Evolutionary conservation across 78 protist genomes (phyloP).

Genomic region (Dictyostelium purpureum): DNA sequence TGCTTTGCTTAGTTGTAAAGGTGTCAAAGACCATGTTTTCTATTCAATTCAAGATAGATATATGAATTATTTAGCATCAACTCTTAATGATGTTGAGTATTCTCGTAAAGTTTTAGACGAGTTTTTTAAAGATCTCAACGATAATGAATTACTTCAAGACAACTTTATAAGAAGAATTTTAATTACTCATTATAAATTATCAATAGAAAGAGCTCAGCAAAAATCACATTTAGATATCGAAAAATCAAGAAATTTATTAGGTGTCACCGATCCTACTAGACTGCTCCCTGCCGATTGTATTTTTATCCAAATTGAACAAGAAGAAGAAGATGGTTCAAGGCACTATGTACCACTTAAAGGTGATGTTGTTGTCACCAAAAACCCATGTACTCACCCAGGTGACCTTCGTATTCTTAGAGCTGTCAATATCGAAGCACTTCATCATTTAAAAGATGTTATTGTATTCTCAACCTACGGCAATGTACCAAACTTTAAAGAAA

Average conservation of each 20-base stretch:
- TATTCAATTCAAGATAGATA: not conserved
- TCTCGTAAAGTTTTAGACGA: not conserved
- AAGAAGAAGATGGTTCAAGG: not conserved
- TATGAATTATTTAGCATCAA: not conserved
- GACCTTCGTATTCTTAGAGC: slow-evolving; percentile 60
- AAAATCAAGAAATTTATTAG: slow-evolving; percentile 17
- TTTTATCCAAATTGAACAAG: slow-evolving; percentile 6
- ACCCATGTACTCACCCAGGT: slow-evolving; percentile 86
- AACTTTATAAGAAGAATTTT: not conserved
- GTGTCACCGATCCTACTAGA: slow-evolving; percentile 56
- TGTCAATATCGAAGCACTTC: not conserved
- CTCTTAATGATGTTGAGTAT: not conserved
- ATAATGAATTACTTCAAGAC: slow-evolving; percentile 9
- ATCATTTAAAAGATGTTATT: slow-evolving; percentile 25
- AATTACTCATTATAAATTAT: not conserved
- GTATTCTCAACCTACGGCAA: slow-evolving; percentile 59
- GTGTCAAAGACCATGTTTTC: slow-evolving; percentile 32
- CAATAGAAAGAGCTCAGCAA: not conserved
- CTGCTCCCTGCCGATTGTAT: slow-evolving; percentile 19
- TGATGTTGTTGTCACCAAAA: slow-evolving; percentile 43
- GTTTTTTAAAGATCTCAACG: slow-evolving; percentile 17
- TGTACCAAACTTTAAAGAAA: slow-evolving; percentile 55
- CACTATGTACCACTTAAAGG: not conserved
- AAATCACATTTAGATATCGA: not conserved
- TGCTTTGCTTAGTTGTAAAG: slow-evolving; percentile 39